Conservation (phyloP, 306 rosid species). For the Fragaria vesca region DNA sequence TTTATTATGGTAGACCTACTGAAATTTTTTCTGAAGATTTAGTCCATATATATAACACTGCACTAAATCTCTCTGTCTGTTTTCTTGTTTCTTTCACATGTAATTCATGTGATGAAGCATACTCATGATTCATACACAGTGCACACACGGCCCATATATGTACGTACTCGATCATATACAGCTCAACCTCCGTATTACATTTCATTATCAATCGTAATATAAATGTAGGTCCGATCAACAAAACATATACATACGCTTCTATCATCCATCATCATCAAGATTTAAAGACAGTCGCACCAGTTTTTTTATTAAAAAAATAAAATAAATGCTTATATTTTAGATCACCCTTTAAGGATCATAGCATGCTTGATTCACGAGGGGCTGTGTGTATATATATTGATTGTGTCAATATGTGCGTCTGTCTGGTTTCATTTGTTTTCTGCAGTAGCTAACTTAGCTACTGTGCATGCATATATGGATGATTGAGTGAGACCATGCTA, state of each 20-base stretch:
- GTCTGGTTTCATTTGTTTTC: not conserved
- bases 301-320: no score
- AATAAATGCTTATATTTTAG: not conserved
- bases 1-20: slow-evolving; percentile 2
- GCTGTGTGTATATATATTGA: not conserved
- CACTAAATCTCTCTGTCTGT: slow-evolving; percentile 17
- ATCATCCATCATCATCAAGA: not conserved
- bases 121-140: slow-evolving; percentile 13
- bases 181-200: not conserved
- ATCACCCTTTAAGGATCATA: not conserved
- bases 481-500: not conserved
- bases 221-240: not conserved
- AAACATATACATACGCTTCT: not conserved
- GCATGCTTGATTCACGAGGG: not conserved
- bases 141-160: not conserved
- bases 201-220: not conserved
- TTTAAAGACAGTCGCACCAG: no score
- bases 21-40: not conserved
- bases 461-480: not conserved
- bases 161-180: not conserved
- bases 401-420: no score
- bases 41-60: not conserved
- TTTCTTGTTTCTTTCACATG: slow-evolving; percentile 38
- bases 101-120: slow-evolving; percentile 29
- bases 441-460: not conserved